Evolutionary conservation across 2,329 filamentous ascomycete species (phyloP).

Genomic region (Stemphylium vesicarium): DNA sequence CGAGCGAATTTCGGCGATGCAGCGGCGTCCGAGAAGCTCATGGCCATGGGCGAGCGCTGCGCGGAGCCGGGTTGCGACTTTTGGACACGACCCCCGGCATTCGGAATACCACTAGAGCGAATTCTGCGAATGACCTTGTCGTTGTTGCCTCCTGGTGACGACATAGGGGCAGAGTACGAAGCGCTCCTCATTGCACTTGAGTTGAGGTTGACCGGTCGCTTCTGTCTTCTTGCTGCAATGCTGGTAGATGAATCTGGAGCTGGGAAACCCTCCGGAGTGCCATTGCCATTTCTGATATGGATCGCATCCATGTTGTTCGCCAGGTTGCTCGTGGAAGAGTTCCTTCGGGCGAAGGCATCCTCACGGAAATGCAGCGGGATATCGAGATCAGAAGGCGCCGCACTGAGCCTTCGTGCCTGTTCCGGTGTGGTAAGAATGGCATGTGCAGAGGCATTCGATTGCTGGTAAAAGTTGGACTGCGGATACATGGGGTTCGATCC

Average conservation of each 20-base stretch:
- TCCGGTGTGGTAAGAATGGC: conserved; percentile 45
- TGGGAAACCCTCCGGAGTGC: conserved; percentile 44
- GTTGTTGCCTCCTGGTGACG: conserved; percentile 46
- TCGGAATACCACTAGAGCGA: conserved; percentile 54
- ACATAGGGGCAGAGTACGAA: conserved; percentile 51
- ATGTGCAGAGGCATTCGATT: conserved; percentile 45
- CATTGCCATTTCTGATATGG: conserved; percentile 44
- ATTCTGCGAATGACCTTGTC: conserved; percentile 56
- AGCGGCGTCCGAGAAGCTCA: conserved; percentile 56
- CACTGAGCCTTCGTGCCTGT: conserved; percentile 38
- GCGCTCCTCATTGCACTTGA: conserved; percentile 50
- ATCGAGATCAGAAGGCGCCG: conserved; percentile 42
- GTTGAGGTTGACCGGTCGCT: conserved; percentile 50
- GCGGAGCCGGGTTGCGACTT: conserved; percentile 54
- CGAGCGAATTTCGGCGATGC: conserved; percentile 55
- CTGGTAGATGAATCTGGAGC: conserved; percentile 49
- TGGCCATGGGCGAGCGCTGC: conserved; percentile 56
- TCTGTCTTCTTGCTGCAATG: conserved; percentile 51
- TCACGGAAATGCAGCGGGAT: conserved; percentile 38
- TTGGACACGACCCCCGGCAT: conserved; percentile 54
- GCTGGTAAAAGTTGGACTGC: conserved; percentile 44
- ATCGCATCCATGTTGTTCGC: conserved; percentile 49
- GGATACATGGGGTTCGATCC: conserved; percentile 30
- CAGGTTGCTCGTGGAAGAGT: conserved; percentile 49
- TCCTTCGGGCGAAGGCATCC: conserved; percentile 43